phyloP scores from a whole-genome alignment of 352 stramenopile genomes.

The Vaucheria bursata region DNA sequence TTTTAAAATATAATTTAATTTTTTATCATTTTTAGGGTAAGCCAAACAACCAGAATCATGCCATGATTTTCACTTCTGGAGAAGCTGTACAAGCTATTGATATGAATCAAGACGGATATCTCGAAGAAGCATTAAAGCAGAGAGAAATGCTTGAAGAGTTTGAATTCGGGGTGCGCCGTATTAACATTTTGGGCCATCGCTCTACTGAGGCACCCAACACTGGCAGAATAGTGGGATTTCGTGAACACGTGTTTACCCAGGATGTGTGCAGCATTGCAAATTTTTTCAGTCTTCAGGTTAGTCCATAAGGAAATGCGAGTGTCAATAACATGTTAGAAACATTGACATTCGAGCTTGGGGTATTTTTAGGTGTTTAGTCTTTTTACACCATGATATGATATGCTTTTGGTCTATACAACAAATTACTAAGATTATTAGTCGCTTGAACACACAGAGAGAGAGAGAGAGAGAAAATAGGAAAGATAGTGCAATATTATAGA shows the following conservation, averaged over 20 bases:
- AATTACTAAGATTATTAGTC: no score
- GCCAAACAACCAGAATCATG: slow-evolving; percentile 98
- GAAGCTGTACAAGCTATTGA: slow-evolving; percentile 98
- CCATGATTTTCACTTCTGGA: slow-evolving; percentile 95
- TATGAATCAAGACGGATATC: slow-evolving; percentile 83
- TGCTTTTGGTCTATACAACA: slow-evolving; percentile 9
- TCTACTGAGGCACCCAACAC: slow-evolving; percentile 59
- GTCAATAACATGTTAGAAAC: not conserved
- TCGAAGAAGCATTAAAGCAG: slow-evolving; percentile 98
- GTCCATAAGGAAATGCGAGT: not conserved
- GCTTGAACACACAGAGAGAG: no score
- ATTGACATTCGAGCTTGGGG: not conserved
- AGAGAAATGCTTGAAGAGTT: slow-evolving; percentile 97
- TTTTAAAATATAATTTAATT: no score
- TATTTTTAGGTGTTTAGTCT: not conserved
- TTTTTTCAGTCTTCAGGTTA: slow-evolving; percentile 47
- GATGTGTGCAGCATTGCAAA: slow-evolving; percentile 85
- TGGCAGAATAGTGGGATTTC: slow-evolving; percentile 88
- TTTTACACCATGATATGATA: not conserved
- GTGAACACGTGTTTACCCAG: slow-evolving; percentile 98
- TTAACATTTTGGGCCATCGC: slow-evolving; percentile 34
- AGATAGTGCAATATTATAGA: no score
- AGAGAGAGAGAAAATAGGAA: no score
- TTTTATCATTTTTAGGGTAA: slow-evolving; percentile 94
- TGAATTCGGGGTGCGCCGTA: slow-evolving; percentile 29